Percentiles rank a stretch among this genome's conserved stretches.
These are phyloP conservation scores for Collybia sp. DNA, from an alignment of 768 basidiomycete genomes.

Conservation along the genomic window DNA sequence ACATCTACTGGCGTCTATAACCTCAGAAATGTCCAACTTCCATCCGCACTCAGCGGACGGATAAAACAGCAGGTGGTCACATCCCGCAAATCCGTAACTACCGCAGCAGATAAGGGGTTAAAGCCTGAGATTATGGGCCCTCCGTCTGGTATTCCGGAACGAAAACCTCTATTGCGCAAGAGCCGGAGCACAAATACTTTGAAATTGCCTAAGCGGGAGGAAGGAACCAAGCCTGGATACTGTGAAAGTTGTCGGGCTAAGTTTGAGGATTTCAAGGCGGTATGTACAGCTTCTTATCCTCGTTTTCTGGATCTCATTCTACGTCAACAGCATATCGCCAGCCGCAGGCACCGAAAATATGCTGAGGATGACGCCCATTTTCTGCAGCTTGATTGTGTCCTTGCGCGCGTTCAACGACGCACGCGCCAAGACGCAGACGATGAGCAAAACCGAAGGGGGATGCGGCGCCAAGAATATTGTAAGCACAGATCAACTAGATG, in stretches of 20 bases:
- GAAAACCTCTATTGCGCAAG: conserved; percentile 54
- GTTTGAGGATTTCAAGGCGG: conserved; percentile 83
- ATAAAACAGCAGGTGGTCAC: conserved; percentile 66
- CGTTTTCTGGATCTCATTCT: conserved; percentile 3
- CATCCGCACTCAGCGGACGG: conserved; percentile 48
- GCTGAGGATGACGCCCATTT: conserved; percentile 79
- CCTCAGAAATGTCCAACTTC: conserved; percentile 43
- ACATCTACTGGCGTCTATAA: conserved; percentile 58
- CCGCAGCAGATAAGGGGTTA: conserved; percentile 16
- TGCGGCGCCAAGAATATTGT: not conserved
- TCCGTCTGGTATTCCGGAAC: conserved; percentile 52
- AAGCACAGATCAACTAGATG: not conserved
- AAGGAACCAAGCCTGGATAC: conserved; percentile 90
- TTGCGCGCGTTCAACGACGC: conserved; percentile 53
- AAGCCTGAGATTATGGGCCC: conserved; percentile 60
- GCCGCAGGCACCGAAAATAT: conserved; percentile 77
- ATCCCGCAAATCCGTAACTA: conserved; percentile 44
- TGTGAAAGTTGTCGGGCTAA: conserved; percentile 94
- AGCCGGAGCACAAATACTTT: conserved; percentile 80
- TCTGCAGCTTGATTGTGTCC: conserved; percentile 67
- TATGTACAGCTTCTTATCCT: conserved; percentile 31
- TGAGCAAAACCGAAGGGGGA: conserved; percentile 10
- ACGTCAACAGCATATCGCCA: conserved; percentile 58
- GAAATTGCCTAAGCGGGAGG: conserved; percentile 72
- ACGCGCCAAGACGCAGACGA: conserved; percentile 27